Conservation (phyloP, 352 stramenopile genomes). For the Phytophthora cryptogea region DNA sequence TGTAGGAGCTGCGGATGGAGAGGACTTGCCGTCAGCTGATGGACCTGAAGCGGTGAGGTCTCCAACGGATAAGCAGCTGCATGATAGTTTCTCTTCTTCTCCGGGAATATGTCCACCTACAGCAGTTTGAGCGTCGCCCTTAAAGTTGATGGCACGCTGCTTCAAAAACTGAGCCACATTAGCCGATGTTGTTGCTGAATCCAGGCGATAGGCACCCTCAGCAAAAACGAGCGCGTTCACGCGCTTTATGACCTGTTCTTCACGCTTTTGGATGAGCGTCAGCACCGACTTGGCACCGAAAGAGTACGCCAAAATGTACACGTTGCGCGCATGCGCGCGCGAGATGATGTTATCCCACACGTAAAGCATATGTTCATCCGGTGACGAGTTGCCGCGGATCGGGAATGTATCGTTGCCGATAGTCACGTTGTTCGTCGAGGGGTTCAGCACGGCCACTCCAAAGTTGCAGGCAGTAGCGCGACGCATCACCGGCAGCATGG, state of each 20-base stretch:
- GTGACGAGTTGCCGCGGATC: conserved; percentile 62
- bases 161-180: conserved; percentile 64
- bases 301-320: conserved; percentile 73
- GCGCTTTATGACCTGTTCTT: conserved; percentile 56
- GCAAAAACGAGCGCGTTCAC: conserved; percentile 73
- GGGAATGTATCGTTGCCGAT: conserved; percentile 54
- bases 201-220: conserved; percentile 64
- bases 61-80: conserved; percentile 69
- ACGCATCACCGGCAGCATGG: conserved; percentile 75
- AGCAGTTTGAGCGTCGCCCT: conserved; percentile 49
- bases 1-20: conserved; percentile 22
- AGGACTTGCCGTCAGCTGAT: conserved; percentile 26
- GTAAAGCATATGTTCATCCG: conserved; percentile 76
- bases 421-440: conserved; percentile 75
- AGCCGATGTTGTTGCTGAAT: conserved; percentile 52
- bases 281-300: conserved; percentile 74
- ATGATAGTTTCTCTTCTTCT: conserved; percentile 64
- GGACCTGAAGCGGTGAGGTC: conserved; percentile 39
- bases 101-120: conserved; percentile 53
- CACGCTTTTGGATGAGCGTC: conserved; percentile 66
- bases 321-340: conserved; percentile 55
- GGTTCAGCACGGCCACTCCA: conserved; percentile 69
- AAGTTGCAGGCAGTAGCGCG: conserved; percentile 49
- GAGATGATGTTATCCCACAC: conserved; percentile 80
- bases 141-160: conserved; percentile 78